Base-by-base conservation (phyloP, 129 eudicot genomes). In the Tanacetum coccineum region DNA sequence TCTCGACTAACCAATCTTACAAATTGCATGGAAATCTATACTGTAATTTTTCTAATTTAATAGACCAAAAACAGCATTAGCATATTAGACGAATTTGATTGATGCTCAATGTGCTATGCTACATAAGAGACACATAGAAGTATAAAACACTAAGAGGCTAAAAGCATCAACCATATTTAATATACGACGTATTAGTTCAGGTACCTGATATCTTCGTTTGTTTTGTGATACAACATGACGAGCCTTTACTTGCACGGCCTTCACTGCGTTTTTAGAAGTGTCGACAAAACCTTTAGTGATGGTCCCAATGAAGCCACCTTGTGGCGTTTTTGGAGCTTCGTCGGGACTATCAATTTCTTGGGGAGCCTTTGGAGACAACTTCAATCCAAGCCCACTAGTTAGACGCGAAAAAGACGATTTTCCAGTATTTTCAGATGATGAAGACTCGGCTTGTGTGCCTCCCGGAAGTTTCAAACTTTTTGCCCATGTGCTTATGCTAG, bases 211-310 rank as follows among this genome's bases (percentile, higher is more conserved):
- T 86, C 98, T 89, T 86, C 98, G 70, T 74, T 93, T 93, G 64
- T 93, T 93, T 79, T 93, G 98, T 52, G 98, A 93, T 47, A 93
- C 98, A 75, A 77, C 98, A 80, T 86, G 98, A 3, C 98, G 96
- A 67, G 98, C 98, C 80, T 82, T 93, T 50, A 88, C 95, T 75
- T 80, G 87, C 64, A 93, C 98, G 70, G 87, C 98, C 81, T 83
- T 93, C 70, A 84, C 98, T 62, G 98, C 98, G 75, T 75, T 93
- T 78, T 86, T 93, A 63, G 98, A 93, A 32, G 96, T 76, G 78
- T 93, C 98, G 60, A 88, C 96, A 72, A 93, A 74, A 46, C 98
- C 96, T 86, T 84, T 93, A 0, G 98, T 82, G 68, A 93, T 68
- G 47, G 96, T 84, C 59, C 96, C 98, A 70, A 93, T 60, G 25